Evolutionary conservation across 805 yeast species (phyloP).

Genomic region (Monosporozyma siamensis): DNA sequence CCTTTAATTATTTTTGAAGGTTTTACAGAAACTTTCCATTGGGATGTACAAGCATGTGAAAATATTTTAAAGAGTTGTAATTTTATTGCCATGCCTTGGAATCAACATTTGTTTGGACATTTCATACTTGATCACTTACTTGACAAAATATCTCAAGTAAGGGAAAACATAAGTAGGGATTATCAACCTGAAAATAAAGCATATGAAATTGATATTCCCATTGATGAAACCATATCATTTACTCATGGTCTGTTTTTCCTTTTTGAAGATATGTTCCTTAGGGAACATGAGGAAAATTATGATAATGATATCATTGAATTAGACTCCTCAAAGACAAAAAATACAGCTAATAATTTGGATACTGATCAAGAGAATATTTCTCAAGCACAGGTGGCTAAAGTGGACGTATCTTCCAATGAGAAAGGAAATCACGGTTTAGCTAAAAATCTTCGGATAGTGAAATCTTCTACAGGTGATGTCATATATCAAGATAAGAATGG

Average conservation of each 20-base stretch:
- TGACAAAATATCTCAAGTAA: neutral
- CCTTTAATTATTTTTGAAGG: slow-evolving; percentile 20
- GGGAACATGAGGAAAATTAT: no score
- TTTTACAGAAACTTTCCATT: slow-evolving; percentile 15
- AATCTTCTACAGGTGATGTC: no score
- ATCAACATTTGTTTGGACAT: slow-evolving; percentile 9
- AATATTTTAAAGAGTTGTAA: slow-evolving; percentile 7
- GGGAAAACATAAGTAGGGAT: neutral
- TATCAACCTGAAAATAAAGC: neutral
- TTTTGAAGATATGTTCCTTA: no score
- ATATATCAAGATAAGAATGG: no score
- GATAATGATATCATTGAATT: no score
- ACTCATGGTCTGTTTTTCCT: neutral
- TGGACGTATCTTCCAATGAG: no score
- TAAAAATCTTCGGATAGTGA: no score
- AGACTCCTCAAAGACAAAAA: no score
- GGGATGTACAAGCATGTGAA: slow-evolving; percentile 13
- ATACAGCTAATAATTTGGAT: no score
- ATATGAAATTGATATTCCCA: neutral
- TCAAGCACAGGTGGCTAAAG: no score
- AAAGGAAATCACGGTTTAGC: no score
- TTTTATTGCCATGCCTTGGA: slow-evolving; percentile 20
- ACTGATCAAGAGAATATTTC: no score
- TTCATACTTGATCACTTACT: neutral
- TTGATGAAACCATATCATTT: neutral